Conservation (phyloP, 371 early-diverging fungal species). For the Syncephalis plumigaleata region DNA sequence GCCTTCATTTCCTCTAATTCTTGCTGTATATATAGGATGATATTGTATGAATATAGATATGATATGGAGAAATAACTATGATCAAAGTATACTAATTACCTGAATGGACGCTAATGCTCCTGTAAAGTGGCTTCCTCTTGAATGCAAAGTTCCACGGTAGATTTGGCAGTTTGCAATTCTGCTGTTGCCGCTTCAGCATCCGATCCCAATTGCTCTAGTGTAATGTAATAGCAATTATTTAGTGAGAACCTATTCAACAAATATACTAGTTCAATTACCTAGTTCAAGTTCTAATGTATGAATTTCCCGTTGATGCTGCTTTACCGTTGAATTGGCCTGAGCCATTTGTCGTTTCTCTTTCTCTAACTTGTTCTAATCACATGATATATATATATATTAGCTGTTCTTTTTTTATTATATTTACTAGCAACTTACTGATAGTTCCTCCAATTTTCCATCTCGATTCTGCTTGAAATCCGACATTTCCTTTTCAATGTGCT, state of each 20-base stretch:
- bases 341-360: conserved; percentile 29
- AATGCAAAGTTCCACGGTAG: too few relatives aligned
- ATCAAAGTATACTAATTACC: too few relatives aligned
- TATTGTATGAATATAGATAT: too few relatives aligned
- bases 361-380: conserved; percentile 31
- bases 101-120: neutral
- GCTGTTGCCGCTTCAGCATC: neutral
- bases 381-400: neutral
- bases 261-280: conserved; percentile 4
- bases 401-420: neutral
- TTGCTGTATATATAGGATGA: too few relatives aligned
- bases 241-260: too few relatives aligned
- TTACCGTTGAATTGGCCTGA: conserved; percentile 28
- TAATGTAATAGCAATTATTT: too few relatives aligned
- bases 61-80: too few relatives aligned
- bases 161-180: too few relatives aligned
- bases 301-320: conserved; percentile 49
- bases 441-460: conserved; percentile 62
- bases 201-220: neutral
- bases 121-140: too few relatives aligned
- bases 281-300: conserved; percentile 48
- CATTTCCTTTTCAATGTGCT: conserved; percentile 74
- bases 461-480: conserved; percentile 68
- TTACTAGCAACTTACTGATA: conserved; percentile 21
- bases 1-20: conserved; percentile 25